phyloP scores from a whole-genome alignment of 1,284 basidiomycete genomes.

The Leccinum subrobustum region DNA sequence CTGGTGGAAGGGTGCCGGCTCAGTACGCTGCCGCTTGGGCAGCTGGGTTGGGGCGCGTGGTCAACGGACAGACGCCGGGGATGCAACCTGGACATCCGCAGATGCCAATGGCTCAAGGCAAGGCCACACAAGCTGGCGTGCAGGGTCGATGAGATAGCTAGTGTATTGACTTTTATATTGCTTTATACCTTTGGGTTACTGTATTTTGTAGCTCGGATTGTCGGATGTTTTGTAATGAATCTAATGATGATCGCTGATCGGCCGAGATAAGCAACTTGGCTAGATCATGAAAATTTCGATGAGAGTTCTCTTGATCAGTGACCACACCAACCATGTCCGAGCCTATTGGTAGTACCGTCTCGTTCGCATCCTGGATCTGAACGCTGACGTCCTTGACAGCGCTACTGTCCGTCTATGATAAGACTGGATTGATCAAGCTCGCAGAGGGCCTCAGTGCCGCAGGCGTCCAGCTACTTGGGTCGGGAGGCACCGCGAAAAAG shows the following conservation, averaged over 20 bases:
- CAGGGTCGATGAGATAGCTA: constrained; percentile 35
- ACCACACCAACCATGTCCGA: constrained; percentile 26
- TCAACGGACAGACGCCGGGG: constrained; percentile 29
- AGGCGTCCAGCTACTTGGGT: constrained; percentile 90
- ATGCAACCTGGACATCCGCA: constrained; percentile 35
- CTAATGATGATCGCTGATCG: constrained; percentile 16
- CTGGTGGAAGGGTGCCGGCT: constrained; percentile 20
- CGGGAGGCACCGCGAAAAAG: constrained; percentile 96
- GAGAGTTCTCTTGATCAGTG: constrained; percentile 8
- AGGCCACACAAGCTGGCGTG: constrained; percentile 38
- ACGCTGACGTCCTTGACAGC: constrained; percentile 46
- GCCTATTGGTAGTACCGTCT: constrained; percentile 27
- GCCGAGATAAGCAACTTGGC: constrained; percentile 19
- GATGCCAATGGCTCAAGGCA: constrained; percentile 34
- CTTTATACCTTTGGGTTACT: constrained; percentile 6
- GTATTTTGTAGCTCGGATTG: background rate
- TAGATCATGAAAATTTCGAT: constrained; percentile 3
- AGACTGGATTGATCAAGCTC: constrained; percentile 87
- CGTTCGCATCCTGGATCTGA: background rate
- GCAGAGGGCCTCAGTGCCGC: constrained; percentile 80
- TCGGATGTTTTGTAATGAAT: constrained; percentile 5
- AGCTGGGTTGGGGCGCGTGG: constrained; percentile 28
- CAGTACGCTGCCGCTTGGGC: constrained; percentile 33
- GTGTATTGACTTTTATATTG: constrained; percentile 4
- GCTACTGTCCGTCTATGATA: constrained; percentile 96